Percentiles rank a stretch among this genome's conserved stretches.
Evolutionary conservation across 192 early-diverging fungal species (phyloP).

Genomic region (Coemansia sp.): DNA sequence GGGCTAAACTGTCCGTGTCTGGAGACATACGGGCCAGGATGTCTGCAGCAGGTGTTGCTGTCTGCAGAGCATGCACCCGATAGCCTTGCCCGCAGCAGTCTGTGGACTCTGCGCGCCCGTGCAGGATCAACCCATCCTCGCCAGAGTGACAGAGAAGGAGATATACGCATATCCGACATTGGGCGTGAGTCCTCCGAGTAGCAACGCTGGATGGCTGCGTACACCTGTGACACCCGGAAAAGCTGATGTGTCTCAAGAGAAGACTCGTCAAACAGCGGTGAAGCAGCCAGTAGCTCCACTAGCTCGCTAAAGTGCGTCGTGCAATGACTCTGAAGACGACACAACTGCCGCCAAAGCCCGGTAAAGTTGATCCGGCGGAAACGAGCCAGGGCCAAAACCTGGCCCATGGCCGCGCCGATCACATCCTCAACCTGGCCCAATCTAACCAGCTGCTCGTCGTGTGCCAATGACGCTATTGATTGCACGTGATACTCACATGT

Average conservation of each 20-base stretch:
- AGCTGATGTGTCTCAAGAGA: slow-evolving; percentile 42
- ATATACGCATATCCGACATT: background rate
- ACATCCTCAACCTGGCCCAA: slow-evolving; percentile 48
- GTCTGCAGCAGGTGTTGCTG: no score
- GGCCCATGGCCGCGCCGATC: slow-evolving; percentile 29
- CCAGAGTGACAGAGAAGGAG: slow-evolving; percentile 30
- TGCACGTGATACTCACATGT: slow-evolving; percentile 34
- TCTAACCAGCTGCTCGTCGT: slow-evolving; percentile 35
- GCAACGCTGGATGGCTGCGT: slow-evolving; percentile 26
- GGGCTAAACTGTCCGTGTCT: no score
- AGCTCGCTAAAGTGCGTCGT: slow-evolving; percentile 20
- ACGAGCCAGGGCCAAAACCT: slow-evolving; percentile 34
- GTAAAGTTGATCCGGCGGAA: slow-evolving; percentile 51
- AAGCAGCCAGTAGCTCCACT: slow-evolving; percentile 22
- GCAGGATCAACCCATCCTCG: slow-evolving; percentile 47
- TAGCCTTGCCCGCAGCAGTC: slow-evolving; percentile 17
- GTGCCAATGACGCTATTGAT: slow-evolving; percentile 10
- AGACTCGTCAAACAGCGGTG: slow-evolving; percentile 40
- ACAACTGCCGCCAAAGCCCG: slow-evolving; percentile 41
- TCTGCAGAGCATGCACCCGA: slow-evolving; percentile 6
- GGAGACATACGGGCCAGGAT: no score
- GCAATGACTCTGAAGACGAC: slow-evolving; percentile 29
- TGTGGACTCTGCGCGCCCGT: slow-evolving; percentile 20
- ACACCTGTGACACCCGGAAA: slow-evolving; percentile 41
- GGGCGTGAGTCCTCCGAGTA: background rate